Conservation (phyloP, 805 yeast genomes). For the Candida silvatica region DNA sequence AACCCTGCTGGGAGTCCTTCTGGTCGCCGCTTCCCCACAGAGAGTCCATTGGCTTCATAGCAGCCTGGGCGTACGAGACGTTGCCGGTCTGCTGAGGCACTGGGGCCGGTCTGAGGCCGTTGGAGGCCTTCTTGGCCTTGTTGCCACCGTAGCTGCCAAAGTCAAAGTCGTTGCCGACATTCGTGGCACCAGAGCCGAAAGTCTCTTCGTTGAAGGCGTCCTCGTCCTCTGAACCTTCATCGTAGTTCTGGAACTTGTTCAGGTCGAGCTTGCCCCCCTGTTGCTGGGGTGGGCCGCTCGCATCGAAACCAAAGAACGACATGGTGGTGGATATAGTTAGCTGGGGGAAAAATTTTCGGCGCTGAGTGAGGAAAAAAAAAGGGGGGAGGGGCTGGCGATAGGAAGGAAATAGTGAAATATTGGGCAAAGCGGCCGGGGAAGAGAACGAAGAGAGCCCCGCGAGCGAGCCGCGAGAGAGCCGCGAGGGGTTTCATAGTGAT, state of each 20-base stretch:
- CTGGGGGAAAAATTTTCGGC: too few species aligned
- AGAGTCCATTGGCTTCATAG: constrained; percentile 63
- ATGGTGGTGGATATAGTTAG: constrained; percentile 21
- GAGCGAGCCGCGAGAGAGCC: too few species aligned
- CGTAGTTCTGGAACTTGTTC: constrained; percentile 75
- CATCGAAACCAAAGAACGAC: constrained; percentile 65
- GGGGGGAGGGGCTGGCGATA: too few species aligned
- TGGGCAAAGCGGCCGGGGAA: too few species aligned
- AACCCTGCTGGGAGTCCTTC: constrained; percentile 9
- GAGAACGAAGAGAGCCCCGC: too few species aligned
- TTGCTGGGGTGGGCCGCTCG: constrained; percentile 28
- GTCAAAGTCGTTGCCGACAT: constrained; percentile 51
- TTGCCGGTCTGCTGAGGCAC: constrained; percentile 20
- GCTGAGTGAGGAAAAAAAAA: too few species aligned
- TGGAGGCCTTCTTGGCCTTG: background rate
- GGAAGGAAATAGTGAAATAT: too few species aligned
- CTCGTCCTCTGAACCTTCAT: constrained; percentile 44
- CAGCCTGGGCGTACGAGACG: constrained; percentile 36
- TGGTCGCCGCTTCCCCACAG: constrained; percentile 39
- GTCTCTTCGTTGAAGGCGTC: constrained; percentile 80
- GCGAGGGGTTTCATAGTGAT: too few species aligned
- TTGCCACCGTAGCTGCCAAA: constrained; percentile 35
- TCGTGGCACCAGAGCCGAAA: constrained; percentile 49
- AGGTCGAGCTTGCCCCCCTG: constrained; percentile 8
- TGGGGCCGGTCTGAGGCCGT: constrained; percentile 11